Percentiles rank a stretch among this genome's conserved stretches.
Evolutionary conservation across 2,329 filamentous ascomycete species (phyloP).

Genomic region (Bipolaris victoriae): DNA sequence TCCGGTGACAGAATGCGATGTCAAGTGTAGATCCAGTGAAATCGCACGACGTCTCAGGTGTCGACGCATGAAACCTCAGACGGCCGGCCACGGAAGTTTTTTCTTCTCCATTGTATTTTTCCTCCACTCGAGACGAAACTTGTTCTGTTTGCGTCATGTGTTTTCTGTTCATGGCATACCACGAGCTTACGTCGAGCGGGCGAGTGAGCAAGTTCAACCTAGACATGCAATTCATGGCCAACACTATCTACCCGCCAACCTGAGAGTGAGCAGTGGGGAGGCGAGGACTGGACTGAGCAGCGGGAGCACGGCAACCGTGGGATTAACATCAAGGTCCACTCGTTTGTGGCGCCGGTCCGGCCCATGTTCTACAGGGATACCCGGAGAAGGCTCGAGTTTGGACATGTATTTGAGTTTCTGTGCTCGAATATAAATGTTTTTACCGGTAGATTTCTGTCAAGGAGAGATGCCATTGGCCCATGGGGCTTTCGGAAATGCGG

Average conservation of each 20-base stretch:
- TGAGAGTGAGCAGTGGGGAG: slow-evolving; percentile 1
- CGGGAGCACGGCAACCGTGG: slow-evolving; percentile 6
- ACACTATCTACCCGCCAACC: slow-evolving; percentile 3
- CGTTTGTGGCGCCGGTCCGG: slow-evolving; percentile 11
- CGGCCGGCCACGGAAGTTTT: not conserved
- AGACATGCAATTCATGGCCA: not conserved
- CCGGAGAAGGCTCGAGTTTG: not conserved
- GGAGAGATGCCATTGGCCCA: not conserved
- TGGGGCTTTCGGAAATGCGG: not conserved
- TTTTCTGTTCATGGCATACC: not conserved
- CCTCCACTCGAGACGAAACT: not conserved
- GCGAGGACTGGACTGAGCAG: not conserved
- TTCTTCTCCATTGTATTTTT: not conserved
- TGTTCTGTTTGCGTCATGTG: not conserved
- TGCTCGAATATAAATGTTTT: not conserved
- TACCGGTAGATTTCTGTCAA: not conserved
- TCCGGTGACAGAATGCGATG: not conserved
- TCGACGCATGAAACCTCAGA: not conserved
- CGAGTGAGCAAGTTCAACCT: not conserved
- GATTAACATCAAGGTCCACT: slow-evolving; percentile 7
- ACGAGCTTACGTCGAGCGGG: not conserved
- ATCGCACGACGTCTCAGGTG: slow-evolving; percentile 1
- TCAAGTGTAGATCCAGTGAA: not conserved
- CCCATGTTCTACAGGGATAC: not conserved
- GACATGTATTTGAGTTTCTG: not conserved